Evolutionary conservation across 495 filamentous ascomycete species (phyloP).

Genomic region (Aspergillus diversus): DNA sequence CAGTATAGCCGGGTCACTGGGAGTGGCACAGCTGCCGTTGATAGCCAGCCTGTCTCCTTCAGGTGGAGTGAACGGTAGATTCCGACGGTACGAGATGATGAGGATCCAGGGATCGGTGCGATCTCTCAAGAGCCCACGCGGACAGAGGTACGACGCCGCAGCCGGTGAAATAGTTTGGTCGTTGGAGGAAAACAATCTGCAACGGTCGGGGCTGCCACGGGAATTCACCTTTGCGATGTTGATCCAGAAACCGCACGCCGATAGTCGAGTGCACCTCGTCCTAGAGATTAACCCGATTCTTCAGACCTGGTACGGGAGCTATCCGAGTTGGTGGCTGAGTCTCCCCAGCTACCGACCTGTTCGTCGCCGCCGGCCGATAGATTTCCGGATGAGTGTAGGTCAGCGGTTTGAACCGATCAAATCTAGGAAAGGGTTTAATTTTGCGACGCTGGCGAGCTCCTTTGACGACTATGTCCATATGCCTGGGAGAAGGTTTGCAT

Average conservation of each 20-base stretch:
- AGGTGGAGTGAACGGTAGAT: constrained; percentile 42
- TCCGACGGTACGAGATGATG: constrained; percentile 57
- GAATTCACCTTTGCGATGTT: constrained; percentile 60
- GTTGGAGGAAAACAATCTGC: constrained; percentile 54
- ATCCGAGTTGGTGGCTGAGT: constrained; percentile 37
- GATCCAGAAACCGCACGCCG: constrained; percentile 42
- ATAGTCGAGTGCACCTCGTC: constrained; percentile 33
- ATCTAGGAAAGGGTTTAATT: constrained; percentile 41
- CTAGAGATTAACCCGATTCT: constrained; percentile 48
- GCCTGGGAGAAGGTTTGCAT: constrained; percentile 40
- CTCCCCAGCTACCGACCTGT: constrained; percentile 35
- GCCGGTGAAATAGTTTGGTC: constrained; percentile 56
- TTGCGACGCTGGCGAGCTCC: constrained; percentile 38
- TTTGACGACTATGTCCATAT: constrained; percentile 50
- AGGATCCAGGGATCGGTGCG: constrained; percentile 55
- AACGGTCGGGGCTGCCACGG: constrained; percentile 55
- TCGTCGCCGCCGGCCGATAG: constrained; percentile 28
- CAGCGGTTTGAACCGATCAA: constrained; percentile 43
- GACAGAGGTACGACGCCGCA: constrained; percentile 42
- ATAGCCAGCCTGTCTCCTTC: constrained; percentile 48
- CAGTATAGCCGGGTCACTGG: constrained; percentile 51
- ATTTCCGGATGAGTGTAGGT: constrained; percentile 41
- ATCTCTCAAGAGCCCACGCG: constrained; percentile 38
- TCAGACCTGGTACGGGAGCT: constrained; percentile 36
- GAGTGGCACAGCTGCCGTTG: constrained; percentile 48